These are phyloP conservation scores for Lyophyllum shimeji DNA, from an alignment of 768 basidiomycete species.

Conservation along the genomic window DNA sequence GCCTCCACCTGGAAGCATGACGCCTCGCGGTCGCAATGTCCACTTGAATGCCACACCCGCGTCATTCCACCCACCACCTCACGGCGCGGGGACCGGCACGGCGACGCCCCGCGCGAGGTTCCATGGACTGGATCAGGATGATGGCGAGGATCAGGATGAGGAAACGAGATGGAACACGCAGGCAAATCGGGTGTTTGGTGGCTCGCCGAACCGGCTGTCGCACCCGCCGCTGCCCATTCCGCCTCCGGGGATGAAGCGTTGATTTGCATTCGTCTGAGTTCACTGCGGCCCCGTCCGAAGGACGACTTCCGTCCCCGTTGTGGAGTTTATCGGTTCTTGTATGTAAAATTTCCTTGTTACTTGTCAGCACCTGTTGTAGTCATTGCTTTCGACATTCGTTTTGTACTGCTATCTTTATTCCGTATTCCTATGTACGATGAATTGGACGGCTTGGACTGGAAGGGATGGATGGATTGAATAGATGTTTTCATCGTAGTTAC, in stretches of 20 bases:
- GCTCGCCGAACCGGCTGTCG: not conserved
- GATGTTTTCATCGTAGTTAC: no score
- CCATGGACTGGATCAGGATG: not conserved
- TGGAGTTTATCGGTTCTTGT: no score
- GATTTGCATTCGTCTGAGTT: not conserved
- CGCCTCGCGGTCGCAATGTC: not conserved
- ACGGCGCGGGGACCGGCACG: not conserved
- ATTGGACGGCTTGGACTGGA: no score
- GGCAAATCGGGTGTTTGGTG: not conserved
- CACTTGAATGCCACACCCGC: not conserved
- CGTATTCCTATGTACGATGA: no score
- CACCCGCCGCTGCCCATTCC: slow-evolving; percentile 1
- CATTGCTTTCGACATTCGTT: no score
- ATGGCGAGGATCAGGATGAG: not conserved
- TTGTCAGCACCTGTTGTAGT: no score
- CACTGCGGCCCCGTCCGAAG: no score
- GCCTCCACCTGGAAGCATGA: not conserved
- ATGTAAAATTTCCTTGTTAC: no score
- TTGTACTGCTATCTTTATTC: no score
- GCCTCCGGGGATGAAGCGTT: not conserved
- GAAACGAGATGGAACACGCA: slow-evolving; percentile 4
- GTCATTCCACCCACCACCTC: not conserved
- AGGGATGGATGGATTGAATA: no score
- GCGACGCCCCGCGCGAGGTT: not conserved
- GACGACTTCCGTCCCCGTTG: not conserved